A percentile compares a stretch with the other conserved stretches of the same genome.
These are phyloP conservation scores for Hirschfeldia incana DNA, from an alignment of 345 rosid species.

Conservation along the genomic window DNA sequence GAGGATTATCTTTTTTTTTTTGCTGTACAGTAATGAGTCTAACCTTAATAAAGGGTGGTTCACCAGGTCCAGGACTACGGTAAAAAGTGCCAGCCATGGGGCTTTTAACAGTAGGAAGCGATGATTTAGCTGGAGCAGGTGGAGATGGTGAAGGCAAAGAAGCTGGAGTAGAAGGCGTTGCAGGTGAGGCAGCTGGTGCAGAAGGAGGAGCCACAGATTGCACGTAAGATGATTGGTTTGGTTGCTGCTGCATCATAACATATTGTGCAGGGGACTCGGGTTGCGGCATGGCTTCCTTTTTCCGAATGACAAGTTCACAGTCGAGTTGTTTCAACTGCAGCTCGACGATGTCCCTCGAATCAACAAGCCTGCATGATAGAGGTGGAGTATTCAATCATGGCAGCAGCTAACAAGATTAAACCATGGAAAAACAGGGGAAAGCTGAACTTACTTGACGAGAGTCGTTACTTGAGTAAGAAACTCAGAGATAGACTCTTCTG, in stretches of 20 bases:
- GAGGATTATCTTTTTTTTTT: no score
- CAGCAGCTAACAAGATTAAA: neutral
- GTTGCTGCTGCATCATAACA: conserved; percentile 58
- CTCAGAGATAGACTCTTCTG: conserved; percentile 71
- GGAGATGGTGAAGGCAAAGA: conserved; percentile 51
- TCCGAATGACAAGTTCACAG: conserved; percentile 73
- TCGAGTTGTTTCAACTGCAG: conserved; percentile 84
- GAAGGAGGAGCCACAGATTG: conserved; percentile 46
- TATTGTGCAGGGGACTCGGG: conserved; percentile 52
- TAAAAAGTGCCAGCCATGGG: conserved; percentile 96
- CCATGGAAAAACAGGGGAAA: neutral
- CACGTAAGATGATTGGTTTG: conserved; percentile 43
- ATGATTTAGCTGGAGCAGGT: conserved; percentile 54
- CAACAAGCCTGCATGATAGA: conserved; percentile 67
- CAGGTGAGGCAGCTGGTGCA: conserved; percentile 44
- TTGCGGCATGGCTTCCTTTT: conserved; percentile 84
- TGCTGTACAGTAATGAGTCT: no score
- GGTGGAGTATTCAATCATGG: neutral
- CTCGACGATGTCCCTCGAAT: conserved; percentile 86
- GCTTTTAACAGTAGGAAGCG: conserved; percentile 70
- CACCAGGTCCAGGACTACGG: conserved; percentile 74
- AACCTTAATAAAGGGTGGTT: conserved; percentile 83
- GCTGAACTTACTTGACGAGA: conserved; percentile 69
- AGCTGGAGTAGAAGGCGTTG: conserved; percentile 42
- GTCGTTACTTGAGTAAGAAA: conserved; percentile 74